Evolutionary conservation across 331 rosid genomes (phyloP).

Genomic region (Saraca asoca): DNA sequence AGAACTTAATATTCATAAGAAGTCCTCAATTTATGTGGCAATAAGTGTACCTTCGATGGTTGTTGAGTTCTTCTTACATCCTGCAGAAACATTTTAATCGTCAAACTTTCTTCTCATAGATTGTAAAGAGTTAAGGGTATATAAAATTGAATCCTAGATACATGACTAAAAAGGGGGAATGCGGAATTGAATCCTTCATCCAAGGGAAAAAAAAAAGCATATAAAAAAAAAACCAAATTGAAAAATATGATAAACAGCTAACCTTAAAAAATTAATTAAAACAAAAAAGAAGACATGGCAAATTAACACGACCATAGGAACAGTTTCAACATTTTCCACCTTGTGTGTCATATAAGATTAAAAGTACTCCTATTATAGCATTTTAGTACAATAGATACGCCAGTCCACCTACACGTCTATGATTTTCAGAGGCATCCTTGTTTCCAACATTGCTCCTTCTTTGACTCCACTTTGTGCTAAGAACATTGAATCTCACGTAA

Average conservation of each 20-base stretch:
- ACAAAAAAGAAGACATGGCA: too few species aligned
- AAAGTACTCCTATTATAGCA: constrained; percentile 1
- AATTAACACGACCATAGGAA: too few species aligned
- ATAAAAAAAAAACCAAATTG: background rate
- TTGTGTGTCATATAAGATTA: background rate
- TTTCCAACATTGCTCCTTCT: background rate
- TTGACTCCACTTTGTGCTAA: background rate
- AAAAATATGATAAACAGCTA: constrained; percentile 1
- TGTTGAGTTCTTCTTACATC: constrained; percentile 42
- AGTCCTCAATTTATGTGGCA: background rate
- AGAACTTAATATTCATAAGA: background rate
- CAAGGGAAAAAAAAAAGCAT: background rate
- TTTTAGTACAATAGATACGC: background rate
- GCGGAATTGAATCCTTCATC: background rate
- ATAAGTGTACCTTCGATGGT: constrained; percentile 62
- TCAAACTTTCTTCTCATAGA: constrained; percentile 19
- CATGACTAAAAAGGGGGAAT: background rate
- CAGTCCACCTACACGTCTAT: background rate
- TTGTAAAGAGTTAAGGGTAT: constrained; percentile 13
- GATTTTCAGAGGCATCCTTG: background rate
- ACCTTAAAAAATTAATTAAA: background rate
- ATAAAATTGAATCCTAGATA: constrained; percentile 10
- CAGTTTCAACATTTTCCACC: too few species aligned
- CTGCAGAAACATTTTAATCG: constrained; percentile 41
- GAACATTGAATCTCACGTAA: background rate